Percentiles rank a stretch among this genome's conserved stretches.
Evolutionary conservation across 2,329 filamentous ascomycete species (phyloP).

Genomic region (Chaetomium globosum): DNA sequence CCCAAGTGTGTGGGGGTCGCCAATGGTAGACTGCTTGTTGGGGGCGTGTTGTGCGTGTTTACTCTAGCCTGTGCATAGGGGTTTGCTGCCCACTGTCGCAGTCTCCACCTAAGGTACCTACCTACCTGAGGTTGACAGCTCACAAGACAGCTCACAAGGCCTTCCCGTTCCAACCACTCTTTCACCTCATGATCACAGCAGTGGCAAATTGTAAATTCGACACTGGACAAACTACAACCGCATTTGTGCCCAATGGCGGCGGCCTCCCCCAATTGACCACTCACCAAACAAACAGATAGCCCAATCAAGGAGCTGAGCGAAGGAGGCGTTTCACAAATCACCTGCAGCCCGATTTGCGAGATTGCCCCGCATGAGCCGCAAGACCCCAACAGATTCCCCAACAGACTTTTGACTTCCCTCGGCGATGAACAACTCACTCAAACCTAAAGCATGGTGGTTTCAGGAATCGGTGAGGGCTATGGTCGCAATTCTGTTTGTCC

Average conservation of each 20-base stretch:
- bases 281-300: not conserved
- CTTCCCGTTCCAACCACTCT: not conserved
- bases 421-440: not conserved
- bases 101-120: too few relatives aligned
- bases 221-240: not conserved
- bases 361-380: not conserved
- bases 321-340: not conserved
- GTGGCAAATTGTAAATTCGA: not conserved
- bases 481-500: not conserved
- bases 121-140: too few relatives aligned
- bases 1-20: not conserved
- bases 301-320: not conserved
- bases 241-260: not conserved
- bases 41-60: not conserved
- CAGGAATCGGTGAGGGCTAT: not conserved
- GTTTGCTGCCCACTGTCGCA: not conserved
- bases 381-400: not conserved
- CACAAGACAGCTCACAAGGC: not conserved
- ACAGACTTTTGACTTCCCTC: not conserved
- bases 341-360: not conserved
- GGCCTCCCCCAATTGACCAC: not conserved
- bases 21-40: not conserved
- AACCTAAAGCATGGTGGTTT: not conserved
- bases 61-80: not conserved
- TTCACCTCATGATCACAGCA: too few relatives aligned